phyloP scores from a whole-genome alignment of 306 rosid genomes.

The Corylus avellana region DNA sequence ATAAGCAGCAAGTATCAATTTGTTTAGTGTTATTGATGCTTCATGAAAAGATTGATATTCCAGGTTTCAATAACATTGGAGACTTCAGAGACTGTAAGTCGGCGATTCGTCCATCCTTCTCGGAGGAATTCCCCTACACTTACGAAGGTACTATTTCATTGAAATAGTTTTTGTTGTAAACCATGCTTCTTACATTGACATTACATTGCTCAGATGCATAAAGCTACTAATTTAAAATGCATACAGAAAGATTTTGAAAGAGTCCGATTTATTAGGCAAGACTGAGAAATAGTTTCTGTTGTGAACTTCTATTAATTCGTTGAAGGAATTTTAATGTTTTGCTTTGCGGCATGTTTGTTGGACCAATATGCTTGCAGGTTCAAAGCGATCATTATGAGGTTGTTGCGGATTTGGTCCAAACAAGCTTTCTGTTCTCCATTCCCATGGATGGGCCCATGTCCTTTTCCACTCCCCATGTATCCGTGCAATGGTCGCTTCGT shows the following conservation, averaged over 20 bases:
- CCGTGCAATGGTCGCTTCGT: conserved; percentile 95
- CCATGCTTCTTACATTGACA: neutral
- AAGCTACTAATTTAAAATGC: neutral
- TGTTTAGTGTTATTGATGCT: conserved; percentile 27
- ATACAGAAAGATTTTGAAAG: neutral
- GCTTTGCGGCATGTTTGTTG: conserved; percentile 25
- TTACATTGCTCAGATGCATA: neutral
- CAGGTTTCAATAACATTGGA: conserved; percentile 86
- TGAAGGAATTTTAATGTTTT: conserved; percentile 18
- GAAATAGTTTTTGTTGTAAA: neutral
- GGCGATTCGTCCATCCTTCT: conserved; percentile 82
- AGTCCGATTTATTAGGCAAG: neutral
- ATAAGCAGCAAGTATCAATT: conserved; percentile 5
- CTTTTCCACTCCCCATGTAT: conserved; percentile 88
- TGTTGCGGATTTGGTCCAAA: conserved; percentile 90
- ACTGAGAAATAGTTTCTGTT: conserved; percentile 9
- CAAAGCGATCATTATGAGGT: conserved; percentile 97
- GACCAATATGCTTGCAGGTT: conserved; percentile 55
- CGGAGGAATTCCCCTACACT: conserved; percentile 92
- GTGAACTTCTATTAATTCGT: conserved; percentile 3
- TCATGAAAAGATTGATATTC: conserved; percentile 20
- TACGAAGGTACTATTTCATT: conserved; percentile 60
- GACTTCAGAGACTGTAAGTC: conserved; percentile 87
- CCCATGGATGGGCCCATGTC: conserved; percentile 99
- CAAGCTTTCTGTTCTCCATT: conserved; percentile 95